phyloP scores from a whole-genome alignment of 1,139 yeast species.

The Taphrina betulina region DNA sequence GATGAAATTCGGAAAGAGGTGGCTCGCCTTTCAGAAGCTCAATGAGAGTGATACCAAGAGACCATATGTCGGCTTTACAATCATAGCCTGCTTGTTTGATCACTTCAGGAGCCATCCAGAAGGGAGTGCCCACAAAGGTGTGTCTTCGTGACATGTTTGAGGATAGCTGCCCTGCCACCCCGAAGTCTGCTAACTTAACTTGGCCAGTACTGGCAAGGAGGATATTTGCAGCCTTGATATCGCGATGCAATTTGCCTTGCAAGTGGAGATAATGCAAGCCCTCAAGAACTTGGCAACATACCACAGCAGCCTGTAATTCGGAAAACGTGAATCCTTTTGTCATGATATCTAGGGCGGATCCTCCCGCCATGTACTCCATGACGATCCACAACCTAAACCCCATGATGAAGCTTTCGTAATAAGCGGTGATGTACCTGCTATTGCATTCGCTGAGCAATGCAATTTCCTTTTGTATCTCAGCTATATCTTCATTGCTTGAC shows the following conservation, averaged over 20 bases:
- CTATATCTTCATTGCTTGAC: conserved; percentile 68
- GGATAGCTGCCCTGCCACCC: conserved; percentile 85
- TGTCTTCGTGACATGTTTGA: conserved; percentile 73
- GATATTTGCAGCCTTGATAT: conserved; percentile 81
- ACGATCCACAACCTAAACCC: conserved; percentile 77
- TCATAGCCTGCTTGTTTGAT: conserved; percentile 84
- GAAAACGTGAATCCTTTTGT: conserved; percentile 59
- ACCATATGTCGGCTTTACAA: conserved; percentile 92
- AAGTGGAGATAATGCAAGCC: conserved; percentile 72
- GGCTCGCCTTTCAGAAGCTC: conserved; percentile 84
- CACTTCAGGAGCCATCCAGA: conserved; percentile 99
- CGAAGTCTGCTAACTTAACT: conserved; percentile 95
- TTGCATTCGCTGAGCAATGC: conserved; percentile 72
- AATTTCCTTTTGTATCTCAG: conserved; percentile 78
- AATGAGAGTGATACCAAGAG: conserved; percentile 85
- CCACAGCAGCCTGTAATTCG: conserved; percentile 58
- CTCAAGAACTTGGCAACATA: conserved; percentile 58
- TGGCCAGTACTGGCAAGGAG: conserved; percentile 65
- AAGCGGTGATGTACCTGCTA: conserved; percentile 66
- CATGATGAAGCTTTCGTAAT: conserved; percentile 73
- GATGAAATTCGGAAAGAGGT: conserved; percentile 69
- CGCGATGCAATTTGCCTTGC: conserved; percentile 82
- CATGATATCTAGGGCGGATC: conserved; percentile 67
- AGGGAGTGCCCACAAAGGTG: conserved; percentile 97
- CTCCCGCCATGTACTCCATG: conserved; percentile 81